Percentiles rank a stretch among this genome's conserved stretches.
Conservation (phyloP, 176 grass and related monocot species). For the Eleusine indica region DNA sequence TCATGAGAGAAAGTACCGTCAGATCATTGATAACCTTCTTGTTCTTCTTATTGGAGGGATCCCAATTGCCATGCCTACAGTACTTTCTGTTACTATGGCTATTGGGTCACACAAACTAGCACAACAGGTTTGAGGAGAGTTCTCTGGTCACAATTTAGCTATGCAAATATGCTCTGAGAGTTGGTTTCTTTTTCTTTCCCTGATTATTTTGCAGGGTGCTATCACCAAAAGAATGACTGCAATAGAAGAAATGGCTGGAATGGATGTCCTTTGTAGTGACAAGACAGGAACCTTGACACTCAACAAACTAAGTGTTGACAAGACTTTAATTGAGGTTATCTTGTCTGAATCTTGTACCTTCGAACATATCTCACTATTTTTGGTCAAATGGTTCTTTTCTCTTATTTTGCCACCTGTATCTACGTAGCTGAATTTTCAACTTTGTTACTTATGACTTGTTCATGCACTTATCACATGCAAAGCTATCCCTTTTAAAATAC, state of each 20-base stretch:
- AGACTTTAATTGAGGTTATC: constrained; percentile 67
- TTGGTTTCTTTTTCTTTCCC: not conserved
- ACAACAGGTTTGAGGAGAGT: constrained; percentile 49
- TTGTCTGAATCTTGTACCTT: constrained; percentile 39
- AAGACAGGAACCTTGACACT: constrained; percentile 80
- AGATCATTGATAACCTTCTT: constrained; percentile 73
- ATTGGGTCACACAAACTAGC: constrained; percentile 73
- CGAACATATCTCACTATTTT: constrained; percentile 5
- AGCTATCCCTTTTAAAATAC: not conserved
- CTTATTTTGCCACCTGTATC: constrained; percentile 18
- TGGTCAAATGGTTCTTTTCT: constrained; percentile 10
- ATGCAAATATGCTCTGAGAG: constrained; percentile 8
- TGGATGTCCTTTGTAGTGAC: constrained; percentile 83
- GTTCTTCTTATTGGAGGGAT: constrained; percentile 76
- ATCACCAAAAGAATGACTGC: constrained; percentile 88
- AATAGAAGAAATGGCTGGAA: constrained; percentile 82
- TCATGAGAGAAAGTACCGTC: constrained; percentile 48
- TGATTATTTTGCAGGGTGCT: constrained; percentile 55
- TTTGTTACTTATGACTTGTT: not conserved
- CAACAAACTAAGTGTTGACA: constrained; percentile 72
- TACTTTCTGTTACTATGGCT: constrained; percentile 84
- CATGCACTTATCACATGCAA: not conserved
- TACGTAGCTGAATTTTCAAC: constrained; percentile 14
- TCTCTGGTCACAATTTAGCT: constrained; percentile 6
- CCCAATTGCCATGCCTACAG: constrained; percentile 75